Evolutionary conservation across 192 early-diverging fungal genomes (phyloP), one percentile per base, ranked within the genome.

Genomic region (Coemansia sp.): DNA sequence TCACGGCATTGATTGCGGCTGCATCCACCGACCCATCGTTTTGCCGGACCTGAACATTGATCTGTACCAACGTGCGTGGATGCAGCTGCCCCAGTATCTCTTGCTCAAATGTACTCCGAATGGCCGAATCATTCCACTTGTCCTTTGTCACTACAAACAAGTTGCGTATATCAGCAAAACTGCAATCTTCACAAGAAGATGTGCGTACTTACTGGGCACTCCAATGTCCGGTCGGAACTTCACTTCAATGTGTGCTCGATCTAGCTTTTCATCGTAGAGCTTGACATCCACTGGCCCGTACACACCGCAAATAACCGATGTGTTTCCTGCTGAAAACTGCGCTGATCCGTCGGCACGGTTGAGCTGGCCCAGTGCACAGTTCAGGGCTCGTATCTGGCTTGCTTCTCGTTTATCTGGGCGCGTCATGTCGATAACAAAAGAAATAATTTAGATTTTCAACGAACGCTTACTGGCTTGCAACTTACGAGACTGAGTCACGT

Each of bases 261-360:
- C 93, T 12, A 97, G 62, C 56, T 90, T 85, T 67, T 96, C 94
- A 53, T 97, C 93, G 12, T 87, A 84, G 7, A 93, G 42, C 53
- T 81, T 85, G 21, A 92, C 91, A 53, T 94, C 92, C 15, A 86
- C 81, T 4, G 96, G 96, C 1, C 96, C 96, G 54, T 85, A 85
- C 11, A 98, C 84, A 11, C 88, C 86, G 40, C 83, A 84, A 23
- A 96, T 42, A 2, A 93, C 89, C 3, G 85, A 79, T 6, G 87
- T 87, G 46, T 80, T 79, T 84, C 90, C 91, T 54, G 81, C 82
- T 17, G 84, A 78, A 64, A 93, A 93, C 56, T 87, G 82, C 3
- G 90, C 90, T 1, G 91, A 93, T 3, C 94, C 94, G 71, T 97
- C 94, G 8, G 82, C 83, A 55, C 89, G 75, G 56, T 80, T 83